Conservation (phyloP, 208 protist genomes). For the Phytomonas francai region DNA sequence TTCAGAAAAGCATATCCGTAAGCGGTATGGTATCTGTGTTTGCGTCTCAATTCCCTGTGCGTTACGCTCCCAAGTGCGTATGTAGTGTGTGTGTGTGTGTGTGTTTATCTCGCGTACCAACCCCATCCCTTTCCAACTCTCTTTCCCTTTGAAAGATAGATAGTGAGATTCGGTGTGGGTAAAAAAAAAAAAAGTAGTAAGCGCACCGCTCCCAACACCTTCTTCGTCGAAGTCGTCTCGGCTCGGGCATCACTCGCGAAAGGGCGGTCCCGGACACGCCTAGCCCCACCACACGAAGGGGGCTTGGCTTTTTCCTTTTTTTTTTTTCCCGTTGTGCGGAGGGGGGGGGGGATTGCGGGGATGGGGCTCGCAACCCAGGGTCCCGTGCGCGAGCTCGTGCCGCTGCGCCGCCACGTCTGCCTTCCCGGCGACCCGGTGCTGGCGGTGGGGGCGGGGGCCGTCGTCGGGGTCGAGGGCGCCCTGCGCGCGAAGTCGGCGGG, state of each 20-base stretch:
- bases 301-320: no score
- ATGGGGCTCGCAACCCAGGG: no score
- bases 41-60: not conserved
- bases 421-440: constrained; percentile 80
- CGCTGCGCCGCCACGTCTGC: constrained; percentile 55
- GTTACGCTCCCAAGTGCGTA: not conserved
- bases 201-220: not conserved
- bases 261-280: no score
- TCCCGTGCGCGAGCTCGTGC: constrained; percentile 22
- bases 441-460: constrained; percentile 21
- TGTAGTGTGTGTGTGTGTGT: not conserved
- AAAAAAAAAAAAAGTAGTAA: not conserved
- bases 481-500: constrained; percentile 29
- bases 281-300: not conserved
- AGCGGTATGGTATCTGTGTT: not conserved
- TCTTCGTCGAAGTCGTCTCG: no score
- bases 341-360: no score
- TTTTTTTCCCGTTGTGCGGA: no score
- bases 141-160: not conserved
- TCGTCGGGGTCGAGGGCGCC: constrained; percentile 58
- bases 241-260: no score
- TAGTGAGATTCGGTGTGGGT: not conserved
- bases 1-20: not conserved
- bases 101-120: not conserved
- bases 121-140: not conserved